Conservation (phyloP, 2,329 filamentous ascomycete species). For the Cladophialophora psammophila region DNA sequence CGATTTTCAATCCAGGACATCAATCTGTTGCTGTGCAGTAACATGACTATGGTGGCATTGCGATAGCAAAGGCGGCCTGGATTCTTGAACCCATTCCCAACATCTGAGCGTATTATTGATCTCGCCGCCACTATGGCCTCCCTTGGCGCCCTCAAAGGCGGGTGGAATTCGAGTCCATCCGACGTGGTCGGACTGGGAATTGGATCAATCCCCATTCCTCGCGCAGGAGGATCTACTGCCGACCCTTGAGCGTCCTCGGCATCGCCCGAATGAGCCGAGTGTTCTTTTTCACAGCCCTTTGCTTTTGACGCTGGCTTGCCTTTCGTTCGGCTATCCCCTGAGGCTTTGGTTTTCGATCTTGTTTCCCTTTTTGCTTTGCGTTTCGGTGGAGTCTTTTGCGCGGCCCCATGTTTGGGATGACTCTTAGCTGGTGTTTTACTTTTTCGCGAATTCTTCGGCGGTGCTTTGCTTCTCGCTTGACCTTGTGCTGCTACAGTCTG, state of each 20-base stretch:
- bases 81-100: slow-evolving; percentile 9
- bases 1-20: slow-evolving; percentile 32
- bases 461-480: neutral
- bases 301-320: neutral
- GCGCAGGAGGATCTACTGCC: neutral
- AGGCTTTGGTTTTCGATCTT: neutral
- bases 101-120: neutral
- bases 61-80: slow-evolving; percentile 26
- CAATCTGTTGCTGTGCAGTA: slow-evolving; percentile 28
- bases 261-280: neutral
- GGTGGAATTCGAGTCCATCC: slow-evolving; percentile 24
- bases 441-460: neutral
- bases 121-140: slow-evolving; percentile 14
- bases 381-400: neutral
- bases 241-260: neutral
- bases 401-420: neutral
- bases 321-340: neutral
- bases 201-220: neutral
- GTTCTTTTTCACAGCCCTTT: neutral
- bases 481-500: neutral
- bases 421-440: neutral
- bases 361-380: neutral
- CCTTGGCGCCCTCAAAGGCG: neutral
- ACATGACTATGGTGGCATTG: slow-evolving; percentile 28
- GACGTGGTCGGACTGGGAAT: slow-evolving; percentile 22